These are phyloP conservation scores for Coemansia asiatica DNA, from an alignment of 192 early-diverging fungal species.

Conservation along the genomic window DNA sequence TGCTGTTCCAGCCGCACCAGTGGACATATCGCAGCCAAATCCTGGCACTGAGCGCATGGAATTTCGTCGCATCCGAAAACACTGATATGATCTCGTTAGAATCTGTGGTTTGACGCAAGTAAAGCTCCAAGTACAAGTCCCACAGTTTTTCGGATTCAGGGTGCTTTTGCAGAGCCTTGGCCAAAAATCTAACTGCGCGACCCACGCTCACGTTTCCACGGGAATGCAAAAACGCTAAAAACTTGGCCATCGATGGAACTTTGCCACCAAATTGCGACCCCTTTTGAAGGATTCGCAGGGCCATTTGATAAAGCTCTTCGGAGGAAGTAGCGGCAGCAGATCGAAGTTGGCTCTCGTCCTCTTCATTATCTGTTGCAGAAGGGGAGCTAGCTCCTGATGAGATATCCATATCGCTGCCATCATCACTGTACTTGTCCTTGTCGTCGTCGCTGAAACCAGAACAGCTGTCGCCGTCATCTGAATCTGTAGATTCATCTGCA, in stretches of 20 bases:
- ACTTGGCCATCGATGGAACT: constrained; percentile 2
- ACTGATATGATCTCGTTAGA: constrained; percentile 25
- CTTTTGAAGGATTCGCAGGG: constrained; percentile 15
- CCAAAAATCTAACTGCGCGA: constrained; percentile 16
- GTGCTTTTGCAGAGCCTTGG: constrained; percentile 17
- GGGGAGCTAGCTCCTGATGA: neutral
- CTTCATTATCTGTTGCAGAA: neutral
- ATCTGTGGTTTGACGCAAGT: constrained; percentile 19
- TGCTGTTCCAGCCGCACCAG: constrained; percentile 35
- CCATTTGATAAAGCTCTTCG: constrained; percentile 11
- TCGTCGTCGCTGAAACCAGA: constrained; percentile 7
- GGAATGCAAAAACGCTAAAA: constrained; percentile 5
- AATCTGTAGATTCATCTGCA: neutral
- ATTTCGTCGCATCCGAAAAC: constrained; percentile 39
- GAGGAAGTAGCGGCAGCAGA: neutral
- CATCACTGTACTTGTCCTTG: neutral
- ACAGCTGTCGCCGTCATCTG: neutral
- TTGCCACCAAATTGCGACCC: constrained; percentile 4
- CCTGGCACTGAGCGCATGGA: constrained; percentile 22
- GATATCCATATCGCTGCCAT: neutral
- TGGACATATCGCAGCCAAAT: constrained; percentile 39
- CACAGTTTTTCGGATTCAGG: constrained; percentile 41
- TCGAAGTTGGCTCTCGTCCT: neutral
- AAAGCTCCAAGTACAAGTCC: constrained; percentile 47
- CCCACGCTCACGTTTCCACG: constrained; percentile 19